phyloP scores from a whole-genome alignment of 140 eudicot species.

The Stevia rebaudiana region DNA sequence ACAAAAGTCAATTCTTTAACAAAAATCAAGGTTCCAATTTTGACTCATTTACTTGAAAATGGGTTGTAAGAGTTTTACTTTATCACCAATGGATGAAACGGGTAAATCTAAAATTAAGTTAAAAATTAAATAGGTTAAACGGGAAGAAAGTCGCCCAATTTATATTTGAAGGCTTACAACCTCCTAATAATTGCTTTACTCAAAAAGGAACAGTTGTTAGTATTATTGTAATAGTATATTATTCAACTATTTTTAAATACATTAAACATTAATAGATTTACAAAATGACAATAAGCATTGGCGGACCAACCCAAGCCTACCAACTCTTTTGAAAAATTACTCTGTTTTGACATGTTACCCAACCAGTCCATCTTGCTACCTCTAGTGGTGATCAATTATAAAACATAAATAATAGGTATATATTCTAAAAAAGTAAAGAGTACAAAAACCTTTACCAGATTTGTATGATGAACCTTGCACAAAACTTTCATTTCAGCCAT shows the following conservation, averaged over 20 bases:
- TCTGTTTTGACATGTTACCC: not conserved
- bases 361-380: not conserved
- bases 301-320: not conserved
- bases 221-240: not conserved
- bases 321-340: not conserved
- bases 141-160: not conserved
- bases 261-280: not conserved
- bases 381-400: not conserved
- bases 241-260: not conserved
- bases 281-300: not conserved
- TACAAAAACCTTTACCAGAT: slow-evolving; percentile 77
- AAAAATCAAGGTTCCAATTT: not conserved
- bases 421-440: no score
- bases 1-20: slow-evolving; percentile 22
- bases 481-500: slow-evolving; percentile 90
- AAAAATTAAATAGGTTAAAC: not conserved
- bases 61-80: not conserved
- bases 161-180: not conserved
- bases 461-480: slow-evolving; percentile 93
- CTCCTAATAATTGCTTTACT: not conserved
- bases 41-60: not conserved
- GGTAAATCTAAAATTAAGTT: not conserved
- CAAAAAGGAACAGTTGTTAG: not conserved
- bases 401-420: slow-evolving; percentile 1
- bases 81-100: not conserved